Evolutionary conservation across 2,329 filamentous ascomycete species (phyloP), one percentile per base, ranked within the genome.

Genomic region (Pseudofabraea citricarpa): DNA sequence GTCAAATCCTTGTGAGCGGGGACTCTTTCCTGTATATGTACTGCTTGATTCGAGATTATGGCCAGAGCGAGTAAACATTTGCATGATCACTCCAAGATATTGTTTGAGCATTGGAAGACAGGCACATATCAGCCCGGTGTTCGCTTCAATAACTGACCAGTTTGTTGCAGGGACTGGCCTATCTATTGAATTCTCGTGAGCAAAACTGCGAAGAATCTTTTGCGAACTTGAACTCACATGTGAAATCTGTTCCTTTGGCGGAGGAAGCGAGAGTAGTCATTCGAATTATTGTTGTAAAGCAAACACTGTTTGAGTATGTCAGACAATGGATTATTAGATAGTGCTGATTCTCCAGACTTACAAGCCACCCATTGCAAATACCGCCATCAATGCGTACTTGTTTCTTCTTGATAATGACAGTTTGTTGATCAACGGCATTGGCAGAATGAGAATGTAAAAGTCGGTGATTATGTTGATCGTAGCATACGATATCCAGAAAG

Each of bases 401-500:
- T 76, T 47, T 20, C 45, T 47, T 21, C 44, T 19, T 10, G 56
- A 56, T 13, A 66, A 45, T 18, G 55, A 51, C 15, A 63, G 49
- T 6, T 49, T 51, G 44, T 57, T 59, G 23, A 65, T 53, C 3
- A 63, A 49, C 2, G 60, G 56, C 41, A 65, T 56, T 2, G 63
- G 62, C 22, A 65, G 49, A 12, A 58, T 33, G 27, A 66, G 49
- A 40, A 66, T 61, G 10, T 61, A 47, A 7, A 64, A 29, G 40
- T 67, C 64, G 6, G 58, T 60, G 10, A 57, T 26, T 26, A 66
- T 64, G 16, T 63, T 64, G 49, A 61, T 59, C 3, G 58, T 53
- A 8, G 60, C 71, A 48, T 75, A 74, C 35, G 69, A 64, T 44
- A 72, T 69, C 72, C 73, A 77, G 47, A 71, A 69, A 5, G 57